phyloP scores from a whole-genome alignment of 2,329 filamentous ascomycete species.

The Aspergillus puulaauensis region DNA sequence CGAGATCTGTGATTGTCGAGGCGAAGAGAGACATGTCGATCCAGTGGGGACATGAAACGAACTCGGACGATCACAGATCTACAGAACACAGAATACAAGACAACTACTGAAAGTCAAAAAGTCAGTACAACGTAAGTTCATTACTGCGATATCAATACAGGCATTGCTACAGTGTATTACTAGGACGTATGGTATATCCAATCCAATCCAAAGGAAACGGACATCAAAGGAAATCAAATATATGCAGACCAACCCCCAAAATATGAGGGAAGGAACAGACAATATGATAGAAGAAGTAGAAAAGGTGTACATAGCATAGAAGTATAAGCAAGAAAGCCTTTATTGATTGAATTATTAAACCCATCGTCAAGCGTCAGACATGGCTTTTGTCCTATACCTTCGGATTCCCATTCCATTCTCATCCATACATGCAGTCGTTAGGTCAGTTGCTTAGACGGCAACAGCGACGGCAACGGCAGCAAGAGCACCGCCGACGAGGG shows the following conservation, averaged over 20 bases:
- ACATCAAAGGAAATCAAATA: not conserved
- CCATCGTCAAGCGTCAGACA: constrained; percentile 3
- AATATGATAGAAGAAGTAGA: not conserved
- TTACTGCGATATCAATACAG: constrained; percentile 8
- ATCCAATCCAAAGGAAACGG: not conserved
- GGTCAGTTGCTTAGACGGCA: constrained; percentile 11
- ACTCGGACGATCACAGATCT: too few relatives aligned
- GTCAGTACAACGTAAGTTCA: not conserved
- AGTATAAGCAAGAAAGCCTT: not conserved
- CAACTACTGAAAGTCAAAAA: too few relatives aligned
- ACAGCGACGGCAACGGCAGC: constrained; percentile 13
- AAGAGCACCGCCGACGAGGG: constrained; percentile 10
- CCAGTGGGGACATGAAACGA: too few relatives aligned
- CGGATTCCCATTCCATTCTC: not conserved
- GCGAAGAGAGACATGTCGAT: too few relatives aligned
- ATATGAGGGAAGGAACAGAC: not conserved
- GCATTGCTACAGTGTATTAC: constrained; percentile 6
- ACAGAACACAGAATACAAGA: too few relatives aligned
- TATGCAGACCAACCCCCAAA: not conserved
- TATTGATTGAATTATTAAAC: not conserved
- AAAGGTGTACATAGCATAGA: not conserved
- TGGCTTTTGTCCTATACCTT: not conserved
- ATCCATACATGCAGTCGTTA: not conserved
- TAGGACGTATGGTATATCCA: not conserved
- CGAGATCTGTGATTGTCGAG: too few relatives aligned